phyloP scores from a whole-genome alignment of 2,329 filamentous ascomycete genomes.

The Verticillium tricorpus region DNA sequence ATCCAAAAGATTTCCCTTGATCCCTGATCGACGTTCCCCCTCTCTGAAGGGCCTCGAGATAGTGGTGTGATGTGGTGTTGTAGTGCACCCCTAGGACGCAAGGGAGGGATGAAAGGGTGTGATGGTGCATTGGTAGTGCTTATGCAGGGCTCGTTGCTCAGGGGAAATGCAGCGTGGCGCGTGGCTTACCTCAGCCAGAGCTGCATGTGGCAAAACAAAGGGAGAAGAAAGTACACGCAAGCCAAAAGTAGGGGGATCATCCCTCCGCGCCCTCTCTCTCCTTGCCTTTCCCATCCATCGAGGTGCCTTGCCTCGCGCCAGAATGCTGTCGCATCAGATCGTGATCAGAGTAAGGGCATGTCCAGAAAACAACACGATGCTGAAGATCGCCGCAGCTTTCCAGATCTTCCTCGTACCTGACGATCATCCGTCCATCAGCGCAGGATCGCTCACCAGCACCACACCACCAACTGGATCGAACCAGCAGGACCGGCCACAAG shows the following conservation, averaged over 20 bases:
- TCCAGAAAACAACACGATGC: neutral
- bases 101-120: neutral
- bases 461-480: neutral
- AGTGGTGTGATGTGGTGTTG: neutral
- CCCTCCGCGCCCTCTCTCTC: neutral
- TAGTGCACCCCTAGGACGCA: neutral
- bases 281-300: neutral
- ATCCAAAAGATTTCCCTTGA: neutral
- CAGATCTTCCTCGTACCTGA: neutral
- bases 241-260: neutral
- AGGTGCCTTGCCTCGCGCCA: neutral
- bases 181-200: neutral
- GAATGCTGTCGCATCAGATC: neutral
- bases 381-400: neutral
- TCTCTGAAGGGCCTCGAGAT: neutral
- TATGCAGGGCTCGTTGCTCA: neutral
- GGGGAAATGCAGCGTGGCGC: neutral
- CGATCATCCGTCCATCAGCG: neutral
- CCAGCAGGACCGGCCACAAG: neutral
- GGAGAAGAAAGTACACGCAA: neutral
- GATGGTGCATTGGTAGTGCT: neutral
- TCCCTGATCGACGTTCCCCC: neutral
- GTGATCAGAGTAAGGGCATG: neutral
- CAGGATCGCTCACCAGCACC: neutral
- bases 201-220: neutral